Percentiles rank a stretch among this genome's conserved stretches.
phyloP scores from a whole-genome alignment of 768 basidiomycete species.

The Leccinum broughii region DNA sequence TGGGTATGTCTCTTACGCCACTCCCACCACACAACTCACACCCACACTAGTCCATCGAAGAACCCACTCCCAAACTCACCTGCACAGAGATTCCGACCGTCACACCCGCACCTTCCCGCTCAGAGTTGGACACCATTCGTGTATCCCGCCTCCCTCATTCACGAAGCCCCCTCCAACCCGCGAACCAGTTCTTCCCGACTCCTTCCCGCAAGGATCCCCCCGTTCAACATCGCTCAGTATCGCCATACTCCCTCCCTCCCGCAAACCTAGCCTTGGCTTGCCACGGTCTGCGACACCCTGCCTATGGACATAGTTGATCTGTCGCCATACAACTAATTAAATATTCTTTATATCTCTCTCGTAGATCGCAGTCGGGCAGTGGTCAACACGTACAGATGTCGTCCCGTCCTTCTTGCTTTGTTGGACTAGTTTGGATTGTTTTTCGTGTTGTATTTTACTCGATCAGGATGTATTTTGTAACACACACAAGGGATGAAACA shows the following conservation, averaged over 20 bases:
- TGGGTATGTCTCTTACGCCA: conserved; percentile 20
- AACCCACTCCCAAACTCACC: conserved; percentile 31
- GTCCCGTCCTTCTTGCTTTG: conserved; percentile 16
- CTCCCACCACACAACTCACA: background rate
- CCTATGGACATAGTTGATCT: conserved; percentile 13
- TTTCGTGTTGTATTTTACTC: conserved; percentile 30
- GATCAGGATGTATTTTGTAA: conserved; percentile 25
- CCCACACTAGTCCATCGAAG: conserved; percentile 20
- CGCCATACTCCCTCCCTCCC: conserved; percentile 7
- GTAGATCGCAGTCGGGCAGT: conserved; percentile 12
- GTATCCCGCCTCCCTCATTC: conserved; percentile 26
- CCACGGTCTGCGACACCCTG: conserved; percentile 11
- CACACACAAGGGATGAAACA: background rate
- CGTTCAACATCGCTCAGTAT: conserved; percentile 1
- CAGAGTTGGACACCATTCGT: conserved; percentile 44
- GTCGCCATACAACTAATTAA: conserved; percentile 4
- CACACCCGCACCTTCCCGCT: conserved; percentile 32
- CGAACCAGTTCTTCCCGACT: conserved; percentile 26
- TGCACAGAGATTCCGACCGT: conserved; percentile 18
- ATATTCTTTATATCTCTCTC: conserved; percentile 17
- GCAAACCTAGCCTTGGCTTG: conserved; percentile 15
- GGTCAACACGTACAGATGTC: conserved; percentile 14
- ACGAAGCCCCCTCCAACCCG: conserved; percentile 26
- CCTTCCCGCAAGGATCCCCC: conserved; percentile 18
- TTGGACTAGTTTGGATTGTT: conserved; percentile 3